Evolutionary conservation across 495 filamentous ascomycete species (phyloP), one percentile per base, ranked within the genome.

Genomic region (Tuber brumale): DNA sequence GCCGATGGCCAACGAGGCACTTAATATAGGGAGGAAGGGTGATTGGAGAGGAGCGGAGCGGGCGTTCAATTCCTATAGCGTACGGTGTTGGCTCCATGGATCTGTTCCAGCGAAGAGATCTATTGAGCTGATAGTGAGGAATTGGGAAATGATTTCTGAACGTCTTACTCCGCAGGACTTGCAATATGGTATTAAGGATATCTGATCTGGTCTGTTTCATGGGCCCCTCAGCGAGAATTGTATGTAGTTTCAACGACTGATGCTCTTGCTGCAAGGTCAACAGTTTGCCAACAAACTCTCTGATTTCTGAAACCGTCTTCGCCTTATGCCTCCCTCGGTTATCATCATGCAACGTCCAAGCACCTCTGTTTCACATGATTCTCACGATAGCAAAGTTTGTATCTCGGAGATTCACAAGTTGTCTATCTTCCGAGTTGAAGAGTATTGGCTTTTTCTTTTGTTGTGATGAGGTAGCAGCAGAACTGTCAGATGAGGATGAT

Each of bases 301-400:
- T 91, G n/a, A 99, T 90, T 81, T 99, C 95, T 1, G 92, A 89
- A 19, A 92, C 93, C 12, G 92, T 94, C 83, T 96, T 95, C 7
- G 92, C 90, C n/a, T 88, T 87, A 79, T 97, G 93, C n/a, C 94
- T 90, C 79, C 89, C 92, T 81, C 97, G 92, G 83, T 95, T 97
- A 82, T 97, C 93, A 77, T 87, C 90, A 84, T 94, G 91, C 51
- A 99, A 86, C 31, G 95, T 91, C 43, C 93, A 89, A 3, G 95
- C 96, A 27, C 97, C 91, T 81, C 93, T 95, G 83, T 97, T 97
- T 71, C 98, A 84, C 1, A 96, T 87, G 76, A 89, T 89, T 45
- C 94, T 94, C 31, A 97, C 94, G 75, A 97, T 94, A 72, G 94
- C 94, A 84, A 98, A 97, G 80, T 99, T 98, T 27, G 93, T 89